A percentile compares a stretch with the other conserved stretches of the same genome.
These are phyloP conservation scores for Phyllosticta citriasiana DNA, from an alignment of 2,329 filamentous ascomycete species.

Conservation along the genomic window DNA sequence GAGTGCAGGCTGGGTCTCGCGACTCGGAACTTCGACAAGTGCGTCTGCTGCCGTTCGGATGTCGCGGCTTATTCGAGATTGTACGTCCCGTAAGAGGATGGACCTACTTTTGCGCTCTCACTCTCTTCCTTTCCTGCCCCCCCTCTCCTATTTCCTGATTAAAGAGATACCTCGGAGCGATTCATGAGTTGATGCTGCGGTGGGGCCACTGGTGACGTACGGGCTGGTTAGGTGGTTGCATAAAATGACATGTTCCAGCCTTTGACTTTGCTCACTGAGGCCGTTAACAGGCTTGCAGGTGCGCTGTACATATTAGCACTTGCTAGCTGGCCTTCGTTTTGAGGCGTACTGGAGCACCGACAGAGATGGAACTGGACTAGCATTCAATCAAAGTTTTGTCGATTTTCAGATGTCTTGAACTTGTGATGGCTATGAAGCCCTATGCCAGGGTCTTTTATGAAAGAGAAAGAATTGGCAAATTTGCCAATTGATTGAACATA, in stretches of 20 bases:
- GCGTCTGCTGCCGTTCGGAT: slow-evolving; percentile 84
- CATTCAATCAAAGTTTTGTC: no score
- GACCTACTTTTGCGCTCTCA: background rate
- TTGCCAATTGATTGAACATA: no score
- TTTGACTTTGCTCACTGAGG: background rate
- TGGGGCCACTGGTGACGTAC: background rate
- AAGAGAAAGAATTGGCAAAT: no score
- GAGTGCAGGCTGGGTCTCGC: slow-evolving; percentile 88
- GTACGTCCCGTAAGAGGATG: slow-evolving; percentile 58
- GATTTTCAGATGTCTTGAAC: no score
- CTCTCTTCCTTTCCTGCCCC: background rate
- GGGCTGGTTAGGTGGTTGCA: background rate
- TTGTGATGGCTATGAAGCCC: no score
- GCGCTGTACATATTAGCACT: background rate
- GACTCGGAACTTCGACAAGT: slow-evolving; percentile 95
- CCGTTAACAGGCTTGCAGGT: background rate
- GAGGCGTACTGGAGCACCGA: no score
- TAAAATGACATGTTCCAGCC: background rate
- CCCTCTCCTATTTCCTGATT: background rate
- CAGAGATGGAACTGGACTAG: no score
- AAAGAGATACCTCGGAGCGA: background rate
- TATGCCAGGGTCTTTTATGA: no score
- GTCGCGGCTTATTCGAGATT: slow-evolving; percentile 84
- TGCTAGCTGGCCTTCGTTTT: background rate
- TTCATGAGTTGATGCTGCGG: background rate